Evolutionary conservation across 805 yeast species (phyloP).

Genomic region (Metschnikowia continentalis): DNA sequence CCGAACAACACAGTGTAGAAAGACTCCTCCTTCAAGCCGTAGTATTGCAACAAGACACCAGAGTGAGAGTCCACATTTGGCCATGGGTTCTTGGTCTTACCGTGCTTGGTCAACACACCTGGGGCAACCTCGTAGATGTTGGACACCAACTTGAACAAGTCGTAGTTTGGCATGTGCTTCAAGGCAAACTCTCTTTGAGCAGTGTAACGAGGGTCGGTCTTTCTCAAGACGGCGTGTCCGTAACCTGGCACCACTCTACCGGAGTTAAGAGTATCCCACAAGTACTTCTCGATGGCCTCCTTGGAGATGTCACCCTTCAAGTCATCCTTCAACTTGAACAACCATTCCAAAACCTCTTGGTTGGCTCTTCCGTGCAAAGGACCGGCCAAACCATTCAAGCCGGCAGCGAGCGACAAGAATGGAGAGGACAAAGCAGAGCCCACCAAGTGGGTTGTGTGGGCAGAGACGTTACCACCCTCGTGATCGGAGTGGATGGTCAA

Average conservation of each 20-base stretch:
- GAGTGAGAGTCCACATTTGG: conserved; percentile 82
- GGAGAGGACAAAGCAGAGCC: conserved; percentile 81
- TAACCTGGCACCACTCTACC: conserved; percentile 85
- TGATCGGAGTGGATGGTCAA: conserved; percentile 76
- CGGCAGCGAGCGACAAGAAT: conserved; percentile 70
- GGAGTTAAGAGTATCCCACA: conserved; percentile 67
- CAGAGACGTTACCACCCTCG: conserved; percentile 82
- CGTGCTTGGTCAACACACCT: conserved; percentile 68
- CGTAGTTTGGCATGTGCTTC: conserved; percentile 57
- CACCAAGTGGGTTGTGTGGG: conserved; percentile 77
- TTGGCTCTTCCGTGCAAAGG: conserved; percentile 84
- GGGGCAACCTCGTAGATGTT: conserved; percentile 70
- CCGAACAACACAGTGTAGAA: conserved; percentile 82
- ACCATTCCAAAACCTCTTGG: conserved; percentile 78
- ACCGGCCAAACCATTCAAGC: conserved; percentile 80
- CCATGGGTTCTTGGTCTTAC: conserved; percentile 82
- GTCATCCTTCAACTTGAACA: conserved; percentile 58
- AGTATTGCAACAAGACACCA: conserved; percentile 75
- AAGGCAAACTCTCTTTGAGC: conserved; percentile 70
- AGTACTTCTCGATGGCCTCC: conserved; percentile 56
- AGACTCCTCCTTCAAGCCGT: conserved; percentile 67
- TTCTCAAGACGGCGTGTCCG: conserved; percentile 83
- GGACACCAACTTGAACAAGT: conserved; percentile 61
- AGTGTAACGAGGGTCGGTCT: conserved; percentile 76
- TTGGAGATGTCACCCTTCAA: conserved; percentile 57